Percentiles rank a stretch among this genome's conserved stretches.
Conservation (phyloP, 495 filamentous ascomycete species). For the Penicillium simplicissimum region DNA sequence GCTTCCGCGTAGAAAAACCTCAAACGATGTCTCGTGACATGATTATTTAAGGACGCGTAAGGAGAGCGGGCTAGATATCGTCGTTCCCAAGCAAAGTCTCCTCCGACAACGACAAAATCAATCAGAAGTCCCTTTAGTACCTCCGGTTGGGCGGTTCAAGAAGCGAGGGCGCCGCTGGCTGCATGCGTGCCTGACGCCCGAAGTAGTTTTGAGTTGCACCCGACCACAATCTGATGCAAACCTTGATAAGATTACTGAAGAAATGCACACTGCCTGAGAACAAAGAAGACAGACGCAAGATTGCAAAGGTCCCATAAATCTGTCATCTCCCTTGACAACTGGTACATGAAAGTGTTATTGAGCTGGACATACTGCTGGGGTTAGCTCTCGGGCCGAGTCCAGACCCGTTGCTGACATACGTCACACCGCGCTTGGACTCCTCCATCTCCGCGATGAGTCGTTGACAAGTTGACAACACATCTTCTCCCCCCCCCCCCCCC, state of each 20-base stretch:
- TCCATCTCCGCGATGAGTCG: conserved; percentile 30
- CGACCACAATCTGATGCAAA: neutral
- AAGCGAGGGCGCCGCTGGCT: neutral
- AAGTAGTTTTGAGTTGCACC: neutral
- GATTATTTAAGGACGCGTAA: no score
- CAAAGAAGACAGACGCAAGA: neutral
- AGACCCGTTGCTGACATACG: conserved; percentile 35
- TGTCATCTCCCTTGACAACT: neutral
- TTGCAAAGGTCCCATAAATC: neutral
- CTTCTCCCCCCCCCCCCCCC: conserved; percentile 24
- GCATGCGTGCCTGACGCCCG: conserved; percentile 4
- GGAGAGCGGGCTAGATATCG: no score
- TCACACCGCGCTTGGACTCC: conserved; percentile 38
- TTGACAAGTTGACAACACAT: conserved; percentile 47
- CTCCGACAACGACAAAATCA: no score
- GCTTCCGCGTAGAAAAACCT: no score
- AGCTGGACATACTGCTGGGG: neutral
- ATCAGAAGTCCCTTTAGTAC: no score
- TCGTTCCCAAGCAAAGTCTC: no score
- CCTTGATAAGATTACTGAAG: neutral
- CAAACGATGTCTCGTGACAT: no score
- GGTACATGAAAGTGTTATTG: neutral
- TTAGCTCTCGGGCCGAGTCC: conserved; percentile 8
- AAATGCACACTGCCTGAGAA: neutral
- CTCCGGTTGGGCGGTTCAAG: neutral